Evolutionary conservation across 768 basidiomycete species (phyloP), one percentile per base, ranked within the genome.

Genomic region (Polyporus arcularius): DNA sequence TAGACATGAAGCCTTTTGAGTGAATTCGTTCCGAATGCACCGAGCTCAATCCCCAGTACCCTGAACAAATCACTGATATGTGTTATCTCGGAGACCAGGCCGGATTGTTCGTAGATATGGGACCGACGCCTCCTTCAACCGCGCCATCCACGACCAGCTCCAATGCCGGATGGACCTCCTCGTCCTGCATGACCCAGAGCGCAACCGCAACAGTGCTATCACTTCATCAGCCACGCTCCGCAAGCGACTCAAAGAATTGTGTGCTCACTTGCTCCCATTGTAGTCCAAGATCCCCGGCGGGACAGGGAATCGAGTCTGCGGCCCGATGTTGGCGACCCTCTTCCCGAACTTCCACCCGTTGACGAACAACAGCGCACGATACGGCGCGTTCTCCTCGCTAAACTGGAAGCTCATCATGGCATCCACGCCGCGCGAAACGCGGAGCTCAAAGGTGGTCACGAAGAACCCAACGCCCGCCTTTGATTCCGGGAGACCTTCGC

Each of bases 341-440:
- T 92, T 93, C 11, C 92, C 92, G 84, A 91, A 90, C 84, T 89
- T 88, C 92, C 92, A 94, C 14, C 92, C 92, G 66, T 94, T 93
- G n/a, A 94, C 87, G 59, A 90, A 93, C 43, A 94, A 65, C 47
- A 85, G 78, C 4, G 87, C 85, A 15, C 91, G 82, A 67, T 92
- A 93, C 65, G 89, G 85, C 4, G 79, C 49, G 42, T 21, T 43
- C 5, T 38, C 35, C 30, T 18, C 40, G 21, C 85, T 81, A 69
- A 92, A 93, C 0, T 79, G 84, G 68, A 93, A 90, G 14, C 87
- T 88, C 66, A 94, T 75, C 64, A 83, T 82, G 7, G 84, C 81
- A 65, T 94, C 92, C 16, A 83, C 72, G 16, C 80, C 84, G 12
- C 70, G 61, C 0, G 87, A 82, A 35, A 93, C 78, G 47, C 80